Evolutionary conservation across 2,329 filamentous ascomycete genomes (phyloP).

Genomic region (Blastomyces parvus): DNA sequence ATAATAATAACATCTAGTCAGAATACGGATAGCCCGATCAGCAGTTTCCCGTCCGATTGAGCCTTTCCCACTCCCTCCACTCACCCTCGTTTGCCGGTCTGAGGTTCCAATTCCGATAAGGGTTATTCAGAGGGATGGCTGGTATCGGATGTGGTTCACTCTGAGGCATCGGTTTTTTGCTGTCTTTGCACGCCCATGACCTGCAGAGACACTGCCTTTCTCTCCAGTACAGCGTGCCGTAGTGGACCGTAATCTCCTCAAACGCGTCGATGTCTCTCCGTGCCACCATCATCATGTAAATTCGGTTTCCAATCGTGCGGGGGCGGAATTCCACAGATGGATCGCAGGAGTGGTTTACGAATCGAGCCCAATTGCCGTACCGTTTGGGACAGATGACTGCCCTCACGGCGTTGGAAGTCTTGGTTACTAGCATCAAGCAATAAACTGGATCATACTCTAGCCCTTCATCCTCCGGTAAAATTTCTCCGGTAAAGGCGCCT

Average conservation of each 20-base stretch:
- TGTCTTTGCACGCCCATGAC: background rate
- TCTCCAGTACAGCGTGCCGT: conserved; percentile 17
- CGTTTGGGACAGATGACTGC: conserved; percentile 17
- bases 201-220: background rate
- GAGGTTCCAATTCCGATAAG: background rate
- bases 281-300: conserved; percentile 19
- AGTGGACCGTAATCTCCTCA: conserved; percentile 28
- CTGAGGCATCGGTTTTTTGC: background rate
- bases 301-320: conserved; percentile 18
- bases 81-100: background rate
- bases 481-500: conserved; percentile 22
- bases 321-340: conserved; percentile 17
- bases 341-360: conserved; percentile 30
- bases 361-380: conserved; percentile 29
- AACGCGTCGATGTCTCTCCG: conserved; percentile 22
- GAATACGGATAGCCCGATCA: background rate
- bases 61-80: background rate
- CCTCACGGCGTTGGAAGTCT: background rate
- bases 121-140: background rate
- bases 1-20: too few species aligned
- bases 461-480: conserved; percentile 9
- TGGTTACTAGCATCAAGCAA: conserved; percentile 8
- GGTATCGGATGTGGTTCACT: background rate
- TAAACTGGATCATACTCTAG: conserved; percentile 16
- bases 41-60: too few species aligned